These are phyloP conservation scores for Hsuehochloa calcarea DNA, from an alignment of 176 grass and related monocot species.

Conservation along the genomic window DNA sequence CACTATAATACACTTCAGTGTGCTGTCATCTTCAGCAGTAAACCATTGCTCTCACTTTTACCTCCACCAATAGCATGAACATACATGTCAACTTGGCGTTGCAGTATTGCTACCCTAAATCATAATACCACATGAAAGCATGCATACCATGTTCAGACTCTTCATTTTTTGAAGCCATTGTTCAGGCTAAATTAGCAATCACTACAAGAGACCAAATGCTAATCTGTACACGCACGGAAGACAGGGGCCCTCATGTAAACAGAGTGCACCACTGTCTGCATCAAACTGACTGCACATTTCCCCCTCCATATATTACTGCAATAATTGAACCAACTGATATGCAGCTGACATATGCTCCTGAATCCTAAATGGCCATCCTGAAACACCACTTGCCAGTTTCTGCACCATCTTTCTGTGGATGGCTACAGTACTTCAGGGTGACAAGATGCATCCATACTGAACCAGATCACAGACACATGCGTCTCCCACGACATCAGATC, in stretches of 20 bases:
- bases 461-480: conserved; percentile 5
- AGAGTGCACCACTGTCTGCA: not conserved
- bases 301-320: not conserved
- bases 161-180: not conserved
- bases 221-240: not conserved
- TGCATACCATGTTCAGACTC: conserved; percentile 1
- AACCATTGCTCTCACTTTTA: not conserved
- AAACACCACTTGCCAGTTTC: not conserved
- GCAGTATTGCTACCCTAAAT: not conserved
- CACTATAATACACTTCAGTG: not conserved
- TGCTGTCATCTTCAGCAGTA: not conserved
- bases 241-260: conserved; percentile 1
- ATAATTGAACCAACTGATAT: conserved; percentile 27
- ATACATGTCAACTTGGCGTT: not conserved
- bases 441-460: conserved; percentile 40
- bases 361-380: not conserved
- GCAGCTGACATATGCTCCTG: not conserved
- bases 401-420: not conserved
- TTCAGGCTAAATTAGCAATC: not conserved
- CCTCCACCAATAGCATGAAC: not conserved
- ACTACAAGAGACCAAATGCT: conserved; percentile 6
- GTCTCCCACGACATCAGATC: conserved; percentile 13
- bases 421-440: conserved; percentile 32
- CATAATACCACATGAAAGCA: not conserved
- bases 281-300: not conserved